Evolutionary conservation across 2,329 filamentous ascomycete species (phyloP).

Genomic region (Fusarium sp.): DNA sequence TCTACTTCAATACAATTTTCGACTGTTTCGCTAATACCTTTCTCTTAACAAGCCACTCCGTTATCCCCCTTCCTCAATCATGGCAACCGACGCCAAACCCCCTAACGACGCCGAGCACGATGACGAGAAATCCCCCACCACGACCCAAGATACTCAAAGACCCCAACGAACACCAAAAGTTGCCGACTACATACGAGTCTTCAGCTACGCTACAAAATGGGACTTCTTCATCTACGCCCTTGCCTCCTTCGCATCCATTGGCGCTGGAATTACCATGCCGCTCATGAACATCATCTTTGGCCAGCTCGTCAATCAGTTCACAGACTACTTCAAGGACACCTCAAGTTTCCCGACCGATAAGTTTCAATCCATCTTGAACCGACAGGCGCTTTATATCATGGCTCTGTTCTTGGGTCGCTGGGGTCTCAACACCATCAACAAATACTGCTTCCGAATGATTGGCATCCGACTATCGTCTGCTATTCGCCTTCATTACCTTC

Average conservation of each 20-base stretch:
- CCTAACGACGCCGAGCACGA: not conserved
- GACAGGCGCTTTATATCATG: conserved; percentile 41
- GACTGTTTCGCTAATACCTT: not conserved
- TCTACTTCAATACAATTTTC: accelerated
- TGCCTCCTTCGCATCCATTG: conserved; percentile 46
- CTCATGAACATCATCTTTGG: conserved; percentile 52
- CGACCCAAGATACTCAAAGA: not conserved
- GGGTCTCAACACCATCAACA: conserved; percentile 37
- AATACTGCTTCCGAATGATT: conserved; percentile 55
- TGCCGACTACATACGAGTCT: conserved; percentile 41
- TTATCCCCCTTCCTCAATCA: not conserved
- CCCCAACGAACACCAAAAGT: conserved; percentile 25
- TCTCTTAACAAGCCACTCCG: accelerated
- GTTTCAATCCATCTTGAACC: conserved; percentile 22
- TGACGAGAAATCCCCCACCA: not conserved
- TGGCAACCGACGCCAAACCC: not conserved
- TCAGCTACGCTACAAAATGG: conserved; percentile 46
- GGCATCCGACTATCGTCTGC: conserved; percentile 61
- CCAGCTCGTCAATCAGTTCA: conserved; percentile 43
- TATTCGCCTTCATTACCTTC: conserved; percentile 60
- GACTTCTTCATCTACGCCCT: conserved; percentile 43
- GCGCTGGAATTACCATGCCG: conserved; percentile 47
- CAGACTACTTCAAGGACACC: conserved; percentile 38
- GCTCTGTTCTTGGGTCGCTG: conserved; percentile 38
- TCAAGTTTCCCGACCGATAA: conserved; percentile 15